A percentile compares a stretch with the other conserved stretches of the same genome.
Evolutionary conservation across 257 asterid species (phyloP).

Genomic region (Cordia subcordata): DNA sequence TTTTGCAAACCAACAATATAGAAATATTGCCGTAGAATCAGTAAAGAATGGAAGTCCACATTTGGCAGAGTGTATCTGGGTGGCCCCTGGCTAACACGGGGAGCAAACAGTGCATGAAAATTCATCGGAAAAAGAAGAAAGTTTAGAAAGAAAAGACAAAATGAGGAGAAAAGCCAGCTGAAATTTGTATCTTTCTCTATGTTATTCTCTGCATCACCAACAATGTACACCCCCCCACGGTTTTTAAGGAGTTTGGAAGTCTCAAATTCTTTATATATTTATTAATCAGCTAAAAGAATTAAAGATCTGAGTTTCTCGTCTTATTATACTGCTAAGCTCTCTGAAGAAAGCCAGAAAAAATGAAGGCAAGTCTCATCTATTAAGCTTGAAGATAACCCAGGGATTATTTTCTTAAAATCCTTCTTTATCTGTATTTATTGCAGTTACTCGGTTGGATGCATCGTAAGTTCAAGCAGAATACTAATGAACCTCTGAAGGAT

Average conservation of each 20-base stretch:
- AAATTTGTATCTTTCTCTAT: constrained; percentile 23
- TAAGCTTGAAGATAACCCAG: constrained; percentile 1
- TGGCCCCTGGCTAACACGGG: background rate
- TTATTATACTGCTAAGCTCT: constrained; percentile 2
- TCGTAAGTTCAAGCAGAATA: constrained; percentile 80
- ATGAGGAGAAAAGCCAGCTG: constrained; percentile 9
- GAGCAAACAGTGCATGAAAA: background rate
- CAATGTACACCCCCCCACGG: constrained; percentile 2
- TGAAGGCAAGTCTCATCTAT: constrained; percentile 57
- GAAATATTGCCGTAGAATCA: too few relatives aligned
- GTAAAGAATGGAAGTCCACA: too few relatives aligned
- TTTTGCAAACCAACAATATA: too few relatives aligned
- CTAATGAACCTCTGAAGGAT: constrained; percentile 60
- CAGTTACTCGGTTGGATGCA: constrained; percentile 99
- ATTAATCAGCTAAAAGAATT: constrained; percentile 14
- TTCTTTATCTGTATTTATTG: constrained; percentile 24
- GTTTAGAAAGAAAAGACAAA: constrained; percentile 4
- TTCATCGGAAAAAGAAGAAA: background rate
- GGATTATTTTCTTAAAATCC: background rate
- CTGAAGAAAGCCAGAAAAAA: constrained; percentile 31
- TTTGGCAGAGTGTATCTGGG: too few relatives aligned
- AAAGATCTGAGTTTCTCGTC: constrained; percentile 23
- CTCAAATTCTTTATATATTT: constrained; percentile 12
- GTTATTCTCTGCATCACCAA: constrained; percentile 12
- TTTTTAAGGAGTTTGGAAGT: constrained; percentile 2